phyloP scores from a whole-genome alignment of 306 rosid genomes.

The Oxytropis ochrocephala region DNA sequence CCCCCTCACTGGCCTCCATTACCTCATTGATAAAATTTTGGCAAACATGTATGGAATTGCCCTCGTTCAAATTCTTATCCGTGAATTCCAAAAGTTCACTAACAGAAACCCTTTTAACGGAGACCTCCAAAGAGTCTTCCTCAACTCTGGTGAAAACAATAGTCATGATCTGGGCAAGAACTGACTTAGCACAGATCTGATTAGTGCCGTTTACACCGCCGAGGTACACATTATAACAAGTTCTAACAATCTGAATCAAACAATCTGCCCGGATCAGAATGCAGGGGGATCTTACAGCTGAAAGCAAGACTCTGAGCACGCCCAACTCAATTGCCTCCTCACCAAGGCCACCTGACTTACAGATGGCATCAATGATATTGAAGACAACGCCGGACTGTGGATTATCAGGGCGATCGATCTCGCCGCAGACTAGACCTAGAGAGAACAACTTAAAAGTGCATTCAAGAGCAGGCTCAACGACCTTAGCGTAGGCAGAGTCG shows the following conservation, averaged over 20 bases:
- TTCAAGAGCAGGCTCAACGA: slow-evolving; percentile 93
- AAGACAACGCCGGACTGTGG: slow-evolving; percentile 24
- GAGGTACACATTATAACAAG: slow-evolving; percentile 93
- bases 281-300: slow-evolving; percentile 76
- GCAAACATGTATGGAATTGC: slow-evolving; percentile 68
- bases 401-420: slow-evolving; percentile 51
- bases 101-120: slow-evolving; percentile 51
- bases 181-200: slow-evolving; percentile 99
- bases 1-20: slow-evolving; percentile 67
- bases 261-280: slow-evolving; percentile 77
- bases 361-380: slow-evolving; percentile 64
- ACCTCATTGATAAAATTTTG: slow-evolving; percentile 86
- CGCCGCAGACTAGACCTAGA: slow-evolving; percentile 67
- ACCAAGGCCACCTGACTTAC: slow-evolving; percentile 74
- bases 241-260: slow-evolving; percentile 73
- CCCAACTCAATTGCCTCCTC: slow-evolving; percentile 80
- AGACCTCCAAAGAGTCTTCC: slow-evolving; percentile 61
- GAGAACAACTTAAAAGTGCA: slow-evolving; percentile 88
- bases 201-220: slow-evolving; percentile 91
- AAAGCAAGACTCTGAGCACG: slow-evolving; percentile 71
- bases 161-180: slow-evolving; percentile 88
- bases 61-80: slow-evolving; percentile 93
- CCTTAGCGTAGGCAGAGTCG: slow-evolving; percentile 73
- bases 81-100: slow-evolving; percentile 80
- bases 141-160: slow-evolving; percentile 74